phyloP scores from a whole-genome alignment of 2,329 filamentous ascomycete species.

The Apiospora pterosperma region DNA sequence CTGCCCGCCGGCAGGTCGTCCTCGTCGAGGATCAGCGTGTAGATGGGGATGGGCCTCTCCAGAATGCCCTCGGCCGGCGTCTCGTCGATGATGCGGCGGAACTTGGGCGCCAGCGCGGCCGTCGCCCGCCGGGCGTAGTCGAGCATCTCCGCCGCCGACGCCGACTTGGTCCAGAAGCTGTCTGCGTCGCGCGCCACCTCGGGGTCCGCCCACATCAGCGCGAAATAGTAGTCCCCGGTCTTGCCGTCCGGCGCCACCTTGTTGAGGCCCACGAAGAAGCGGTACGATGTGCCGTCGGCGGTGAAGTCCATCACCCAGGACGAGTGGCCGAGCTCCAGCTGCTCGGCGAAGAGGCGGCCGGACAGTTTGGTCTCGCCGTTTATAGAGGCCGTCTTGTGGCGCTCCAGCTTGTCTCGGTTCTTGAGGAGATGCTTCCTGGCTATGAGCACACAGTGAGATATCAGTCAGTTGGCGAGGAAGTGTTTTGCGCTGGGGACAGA shows the following conservation, averaged over 20 bases:
- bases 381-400: constrained; percentile 23
- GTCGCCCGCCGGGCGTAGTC: constrained; percentile 29
- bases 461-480: background rate
- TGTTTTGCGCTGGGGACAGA: background rate
- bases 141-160: constrained; percentile 50
- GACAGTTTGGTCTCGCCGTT: constrained; percentile 23
- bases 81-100: constrained; percentile 15
- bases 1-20: constrained; percentile 15
- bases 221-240: constrained; percentile 23
- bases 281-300: background rate
- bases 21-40: constrained; percentile 11
- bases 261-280: constrained; percentile 20
- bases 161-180: constrained; percentile 67
- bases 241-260: constrained; percentile 15
- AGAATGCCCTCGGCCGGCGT: constrained; percentile 11
- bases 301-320: constrained; percentile 21
- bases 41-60: background rate
- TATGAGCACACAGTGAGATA: background rate
- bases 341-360: constrained; percentile 23
- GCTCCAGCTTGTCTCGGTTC: constrained; percentile 21
- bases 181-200: constrained; percentile 38
- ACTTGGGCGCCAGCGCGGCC: constrained; percentile 13
- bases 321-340: constrained; percentile 29
- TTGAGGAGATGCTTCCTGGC: constrained; percentile 28
- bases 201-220: constrained; percentile 3